Evolutionary conservation across 352 stramenopile species (phyloP), one percentile per base, ranked within the genome.

Genomic region (Globisporangium parvum): DNA sequence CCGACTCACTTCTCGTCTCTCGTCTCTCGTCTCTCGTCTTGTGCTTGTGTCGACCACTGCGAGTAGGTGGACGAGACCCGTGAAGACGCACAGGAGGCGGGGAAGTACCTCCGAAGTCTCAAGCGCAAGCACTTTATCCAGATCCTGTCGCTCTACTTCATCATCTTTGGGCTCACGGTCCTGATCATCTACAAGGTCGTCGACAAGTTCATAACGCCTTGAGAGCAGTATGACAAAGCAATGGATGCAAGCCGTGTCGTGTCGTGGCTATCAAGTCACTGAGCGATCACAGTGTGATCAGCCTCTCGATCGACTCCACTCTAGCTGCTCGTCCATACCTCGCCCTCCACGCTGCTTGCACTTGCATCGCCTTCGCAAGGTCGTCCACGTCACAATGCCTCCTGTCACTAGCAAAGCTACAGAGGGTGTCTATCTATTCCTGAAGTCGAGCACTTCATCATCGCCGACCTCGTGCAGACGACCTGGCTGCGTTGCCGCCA

Each of bases 61-160:
- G 11, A 15, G 9, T n/a, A 85, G 77, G 74, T 93, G 10, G 73
- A 92, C 47, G 69, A 80, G 20, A 83, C 80, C 12, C 84, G 76
- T 37, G 79, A 83, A 53, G 81, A 94, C 50, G 81, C 84, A 42
- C 63, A 73, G 51, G 81, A 94, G 49, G 84, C 84, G 3, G 69
- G 65, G 14, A 42, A 74, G 47, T 77, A 94, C 66, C 57, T 94
- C 31, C 77, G 72, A 52, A 94, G 84, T 50, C 79, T 92, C 55
- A 86, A 87, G 68, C 87, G 79, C 60, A 94, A 94, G 72, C 79
- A 79, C 63, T 67, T 77, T 23, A 77, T 70, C 51, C 77, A 91
- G 66, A 88, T 94, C 63, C 15, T 87, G 41, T 64, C 81, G 45
- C 65, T 94, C 20, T 94, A 91, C 67, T 67, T 88, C 61, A 74